phyloP scores from a whole-genome alignment of 192 early-diverging fungal species.

The Linnemannia exigua region DNA sequence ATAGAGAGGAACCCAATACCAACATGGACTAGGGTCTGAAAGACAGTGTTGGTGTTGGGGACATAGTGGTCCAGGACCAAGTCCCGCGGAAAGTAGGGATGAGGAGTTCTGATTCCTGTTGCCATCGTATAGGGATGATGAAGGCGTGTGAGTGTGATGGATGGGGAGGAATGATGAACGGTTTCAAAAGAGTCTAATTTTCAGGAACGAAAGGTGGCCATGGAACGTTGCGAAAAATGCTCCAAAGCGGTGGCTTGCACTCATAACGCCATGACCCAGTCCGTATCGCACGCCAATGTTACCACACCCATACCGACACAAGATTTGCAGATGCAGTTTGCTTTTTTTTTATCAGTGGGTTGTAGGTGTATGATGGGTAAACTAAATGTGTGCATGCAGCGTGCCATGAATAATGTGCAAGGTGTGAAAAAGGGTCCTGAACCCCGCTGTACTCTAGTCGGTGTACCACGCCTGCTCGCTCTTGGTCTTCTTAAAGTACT shows the following conservation, averaged over 20 bases:
- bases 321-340: background rate
- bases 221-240: background rate
- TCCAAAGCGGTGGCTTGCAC: background rate
- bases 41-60: conserved; percentile 21
- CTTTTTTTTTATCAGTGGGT: background rate
- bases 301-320: too few relatives aligned
- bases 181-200: background rate
- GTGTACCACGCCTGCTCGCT: conserved; percentile 30
- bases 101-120: background rate
- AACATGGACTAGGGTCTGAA: conserved; percentile 11
- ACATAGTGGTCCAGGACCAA: conserved; percentile 38
- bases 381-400: background rate
- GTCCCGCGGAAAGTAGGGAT: conserved; percentile 36
- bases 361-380: background rate
- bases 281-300: background rate
- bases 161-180: background rate
- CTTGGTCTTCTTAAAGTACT: conserved; percentile 73
- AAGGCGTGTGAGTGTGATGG: background rate
- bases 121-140: conserved; percentile 1
- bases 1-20: background rate
- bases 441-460: background rate
- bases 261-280: background rate
- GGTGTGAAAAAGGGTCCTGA: background rate
- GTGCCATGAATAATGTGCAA: background rate
- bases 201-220: background rate